Evolutionary conservation across 2,329 filamentous ascomycete species (phyloP).

Genomic region (Cucurbitaria berberidis): DNA sequence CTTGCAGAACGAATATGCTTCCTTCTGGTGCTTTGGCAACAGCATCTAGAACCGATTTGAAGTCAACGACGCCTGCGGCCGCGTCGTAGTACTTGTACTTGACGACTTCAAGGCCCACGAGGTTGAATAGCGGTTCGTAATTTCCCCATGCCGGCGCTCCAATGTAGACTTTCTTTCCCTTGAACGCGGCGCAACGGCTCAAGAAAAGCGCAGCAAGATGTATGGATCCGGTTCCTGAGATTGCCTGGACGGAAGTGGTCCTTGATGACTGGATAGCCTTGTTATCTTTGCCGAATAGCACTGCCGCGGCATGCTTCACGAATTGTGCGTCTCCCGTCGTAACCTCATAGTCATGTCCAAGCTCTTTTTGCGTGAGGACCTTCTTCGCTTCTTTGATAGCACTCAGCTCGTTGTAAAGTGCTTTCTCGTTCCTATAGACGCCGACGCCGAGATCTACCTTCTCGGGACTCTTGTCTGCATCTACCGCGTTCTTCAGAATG

Average conservation of each 20-base stretch:
- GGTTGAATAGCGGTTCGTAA: slow-evolving; percentile 40
- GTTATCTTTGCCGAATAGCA: slow-evolving; percentile 40
- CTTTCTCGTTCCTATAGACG: slow-evolving; percentile 46
- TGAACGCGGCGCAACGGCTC: slow-evolving; percentile 24
- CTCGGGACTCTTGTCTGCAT: slow-evolving; percentile 32
- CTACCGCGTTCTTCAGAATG: slow-evolving; percentile 40
- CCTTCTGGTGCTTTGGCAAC: slow-evolving; percentile 29
- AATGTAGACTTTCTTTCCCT: slow-evolving; percentile 37
- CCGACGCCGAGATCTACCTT: slow-evolving; percentile 50
- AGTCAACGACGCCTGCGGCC: slow-evolving; percentile 31
- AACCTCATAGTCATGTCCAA: slow-evolving; percentile 38
- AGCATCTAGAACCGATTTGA: slow-evolving; percentile 28
- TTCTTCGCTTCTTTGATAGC: slow-evolving; percentile 26
- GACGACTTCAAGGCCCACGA: slow-evolving; percentile 35
- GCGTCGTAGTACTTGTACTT: slow-evolving; percentile 44
- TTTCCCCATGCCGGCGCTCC: slow-evolving; percentile 46
- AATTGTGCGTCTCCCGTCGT: slow-evolving; percentile 45
- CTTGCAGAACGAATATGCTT: slow-evolving; percentile 48
- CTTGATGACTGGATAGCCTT: slow-evolving; percentile 10
- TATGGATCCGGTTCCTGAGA: slow-evolving; percentile 49
- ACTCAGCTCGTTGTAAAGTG: slow-evolving; percentile 41
- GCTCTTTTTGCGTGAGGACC: slow-evolving; percentile 15
- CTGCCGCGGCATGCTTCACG: slow-evolving; percentile 32
- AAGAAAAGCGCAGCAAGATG: slow-evolving; percentile 47
- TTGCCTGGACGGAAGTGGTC: slow-evolving; percentile 48